A percentile compares a stretch with the other conserved stretches of the same genome.
These are phyloP conservation scores for Pythium dissotocum DNA, from an alignment of 352 stramenopile species.

Conservation along the genomic window DNA sequence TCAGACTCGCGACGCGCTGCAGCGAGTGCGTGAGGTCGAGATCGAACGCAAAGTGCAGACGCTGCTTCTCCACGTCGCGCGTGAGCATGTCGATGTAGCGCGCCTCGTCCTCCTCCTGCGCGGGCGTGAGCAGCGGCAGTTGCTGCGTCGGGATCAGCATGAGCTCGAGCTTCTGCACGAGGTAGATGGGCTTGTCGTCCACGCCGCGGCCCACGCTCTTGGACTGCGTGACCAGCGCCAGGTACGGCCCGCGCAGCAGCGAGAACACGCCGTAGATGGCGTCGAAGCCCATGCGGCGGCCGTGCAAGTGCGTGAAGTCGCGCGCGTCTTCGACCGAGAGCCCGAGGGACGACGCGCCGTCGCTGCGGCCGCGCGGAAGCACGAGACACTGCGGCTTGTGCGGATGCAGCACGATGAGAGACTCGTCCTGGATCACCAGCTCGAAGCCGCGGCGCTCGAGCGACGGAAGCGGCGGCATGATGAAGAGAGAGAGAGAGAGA, in stretches of 20 bases:
- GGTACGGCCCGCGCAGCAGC: conserved; percentile 65
- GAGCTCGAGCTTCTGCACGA: conserved; percentile 49
- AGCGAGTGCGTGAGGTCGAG: conserved; percentile 60
- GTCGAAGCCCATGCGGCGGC: conserved; percentile 73
- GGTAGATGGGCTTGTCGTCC: conserved; percentile 56
- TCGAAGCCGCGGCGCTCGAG: conserved; percentile 41
- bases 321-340: conserved; percentile 61
- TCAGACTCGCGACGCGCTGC: conserved; percentile 58
- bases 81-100: conserved; percentile 57
- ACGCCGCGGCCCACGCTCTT: conserved; percentile 55
- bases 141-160: conserved; percentile 50
- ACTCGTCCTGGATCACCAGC: conserved; percentile 75
- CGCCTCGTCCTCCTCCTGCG: conserved; percentile 53
- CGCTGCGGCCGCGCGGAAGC: conserved; percentile 36
- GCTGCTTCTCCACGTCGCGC: conserved; percentile 37
- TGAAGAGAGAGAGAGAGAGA: neutral
- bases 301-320: conserved; percentile 66
- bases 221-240: conserved; percentile 73
- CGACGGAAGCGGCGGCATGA: neutral
- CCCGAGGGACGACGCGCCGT: conserved; percentile 33
- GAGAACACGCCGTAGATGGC: conserved; percentile 80
- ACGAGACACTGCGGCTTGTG: conserved; percentile 51
- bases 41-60: conserved; percentile 64
- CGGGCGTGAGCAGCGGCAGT: conserved; percentile 46
- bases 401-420: conserved; percentile 57